These are phyloP conservation scores for Hypomyces perniciosus DNA, from an alignment of 2,329 filamentous ascomycete genomes.

Conservation along the genomic window DNA sequence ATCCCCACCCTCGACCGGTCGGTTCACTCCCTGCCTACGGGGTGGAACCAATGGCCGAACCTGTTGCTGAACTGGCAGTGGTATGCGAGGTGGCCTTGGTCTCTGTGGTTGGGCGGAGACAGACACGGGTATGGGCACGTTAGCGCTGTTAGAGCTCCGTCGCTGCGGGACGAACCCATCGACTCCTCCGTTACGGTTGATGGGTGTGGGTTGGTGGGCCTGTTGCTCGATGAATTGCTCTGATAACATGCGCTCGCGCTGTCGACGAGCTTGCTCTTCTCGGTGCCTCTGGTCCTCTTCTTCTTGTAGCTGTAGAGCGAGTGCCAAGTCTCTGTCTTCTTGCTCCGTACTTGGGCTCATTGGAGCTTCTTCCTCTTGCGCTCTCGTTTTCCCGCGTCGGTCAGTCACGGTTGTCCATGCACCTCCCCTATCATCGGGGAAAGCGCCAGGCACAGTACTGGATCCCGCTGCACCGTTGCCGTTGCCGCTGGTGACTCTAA, in stretches of 20 bases:
- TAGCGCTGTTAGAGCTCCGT: constrained; percentile 20
- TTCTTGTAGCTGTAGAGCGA: constrained; percentile 89
- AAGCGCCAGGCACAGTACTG: constrained; percentile 14
- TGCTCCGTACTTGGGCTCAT: constrained; percentile 50
- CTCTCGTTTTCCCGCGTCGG: constrained; percentile 23
- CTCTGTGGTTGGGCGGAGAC: neutral
- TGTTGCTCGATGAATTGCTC: constrained; percentile 66
- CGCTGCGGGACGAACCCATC: constrained; percentile 14
- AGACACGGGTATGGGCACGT: constrained; percentile 1
- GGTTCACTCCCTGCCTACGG: constrained; percentile 30
- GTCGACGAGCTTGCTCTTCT: constrained; percentile 56
- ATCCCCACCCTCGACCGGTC: constrained; percentile 35
- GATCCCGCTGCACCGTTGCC: constrained; percentile 21
- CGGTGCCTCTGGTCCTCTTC: constrained; percentile 79
- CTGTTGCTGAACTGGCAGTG: constrained; percentile 22
- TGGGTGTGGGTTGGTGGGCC: constrained; percentile 32
- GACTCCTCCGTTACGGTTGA: constrained; percentile 17
- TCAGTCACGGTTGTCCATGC: constrained; percentile 52
- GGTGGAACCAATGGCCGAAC: constrained; percentile 39
- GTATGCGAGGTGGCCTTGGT: neutral
- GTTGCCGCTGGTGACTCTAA: constrained; percentile 72
- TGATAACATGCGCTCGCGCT: constrained; percentile 61
- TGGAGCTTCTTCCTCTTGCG: constrained; percentile 21
- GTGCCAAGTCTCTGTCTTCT: constrained; percentile 79
- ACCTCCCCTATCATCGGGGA: constrained; percentile 21